A percentile compares a stretch with the other conserved stretches of the same genome.
phyloP scores from a whole-genome alignment of 495 filamentous ascomycete genomes.

The Apodospora peruviana region DNA sequence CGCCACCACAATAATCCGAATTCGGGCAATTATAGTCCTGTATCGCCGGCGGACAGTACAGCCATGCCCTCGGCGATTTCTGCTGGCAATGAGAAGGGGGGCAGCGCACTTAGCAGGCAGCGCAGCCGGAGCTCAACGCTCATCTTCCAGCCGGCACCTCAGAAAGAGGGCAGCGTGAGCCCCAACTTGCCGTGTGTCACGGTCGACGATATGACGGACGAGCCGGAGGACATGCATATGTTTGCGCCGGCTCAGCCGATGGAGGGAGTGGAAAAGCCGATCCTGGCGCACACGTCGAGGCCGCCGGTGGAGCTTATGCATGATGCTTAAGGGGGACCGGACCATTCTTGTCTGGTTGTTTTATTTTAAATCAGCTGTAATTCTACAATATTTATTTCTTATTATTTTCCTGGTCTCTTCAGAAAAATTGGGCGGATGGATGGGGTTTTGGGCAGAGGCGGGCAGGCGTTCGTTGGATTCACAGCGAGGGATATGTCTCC shows the following conservation, averaged over 20 bases:
- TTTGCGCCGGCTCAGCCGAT: slow-evolving; percentile 14
- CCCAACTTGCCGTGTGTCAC: slow-evolving; percentile 81
- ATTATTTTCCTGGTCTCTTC: no score
- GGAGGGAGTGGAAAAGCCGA: slow-evolving; percentile 46
- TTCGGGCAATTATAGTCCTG: slow-evolving; percentile 11
- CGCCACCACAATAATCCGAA: slow-evolving; percentile 35
- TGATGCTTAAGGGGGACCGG: slow-evolving; percentile 17
- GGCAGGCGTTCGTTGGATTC: no score
- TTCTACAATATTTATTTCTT: not conserved
- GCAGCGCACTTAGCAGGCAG: slow-evolving; percentile 10
- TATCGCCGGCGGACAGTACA: slow-evolving; percentile 27
- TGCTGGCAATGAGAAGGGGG: not conserved
- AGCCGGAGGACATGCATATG: slow-evolving; percentile 37
- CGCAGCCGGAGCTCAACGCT: slow-evolving; percentile 38
- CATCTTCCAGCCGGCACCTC: slow-evolving; percentile 42
- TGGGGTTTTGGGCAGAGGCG: no score
- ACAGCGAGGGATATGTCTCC: no score
- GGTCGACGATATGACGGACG: slow-evolving; percentile 80
- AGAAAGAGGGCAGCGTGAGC: slow-evolving; percentile 66
- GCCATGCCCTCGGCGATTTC: no score
- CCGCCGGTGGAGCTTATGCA: slow-evolving; percentile 92
- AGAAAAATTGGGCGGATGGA: no score
- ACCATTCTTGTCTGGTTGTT: not conserved
- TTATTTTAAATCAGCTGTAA: no score
- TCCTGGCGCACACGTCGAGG: slow-evolving; percentile 68